Conservation (phyloP, 306 rosid genomes). For the Psophocarpus tetragonolobus region DNA sequence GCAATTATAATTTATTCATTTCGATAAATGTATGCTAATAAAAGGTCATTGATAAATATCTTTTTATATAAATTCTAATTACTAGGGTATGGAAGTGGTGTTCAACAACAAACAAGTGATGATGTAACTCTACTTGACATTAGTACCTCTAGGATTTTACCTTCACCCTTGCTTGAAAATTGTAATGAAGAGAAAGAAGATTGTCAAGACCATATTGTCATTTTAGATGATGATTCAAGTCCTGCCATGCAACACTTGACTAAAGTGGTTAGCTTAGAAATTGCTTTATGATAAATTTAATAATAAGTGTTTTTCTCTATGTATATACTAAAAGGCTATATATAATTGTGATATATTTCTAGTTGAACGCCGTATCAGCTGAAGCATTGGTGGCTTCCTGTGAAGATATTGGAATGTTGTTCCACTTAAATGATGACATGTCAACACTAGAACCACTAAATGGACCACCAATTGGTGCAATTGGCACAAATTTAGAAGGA, state of each 20-base stretch:
- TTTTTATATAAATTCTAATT: neutral
- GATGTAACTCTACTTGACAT: neutral
- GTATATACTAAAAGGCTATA: neutral
- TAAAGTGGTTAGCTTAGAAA: conserved; percentile 33
- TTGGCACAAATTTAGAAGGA: neutral
- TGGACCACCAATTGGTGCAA: neutral
- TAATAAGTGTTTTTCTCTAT: neutral
- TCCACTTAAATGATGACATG: conserved; percentile 17
- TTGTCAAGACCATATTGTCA: neutral
- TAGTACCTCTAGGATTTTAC: neutral
- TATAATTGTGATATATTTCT: neutral
- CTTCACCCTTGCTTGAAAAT: neutral
- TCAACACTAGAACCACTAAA: neutral
- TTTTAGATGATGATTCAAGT: conserved; percentile 5
- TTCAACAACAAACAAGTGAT: neutral
- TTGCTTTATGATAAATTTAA: neutral
- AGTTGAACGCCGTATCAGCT: conserved; percentile 24
- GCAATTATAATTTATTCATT: neutral
- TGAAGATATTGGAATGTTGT: conserved; percentile 14
- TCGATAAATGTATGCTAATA: neutral
- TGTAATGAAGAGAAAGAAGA: neutral
- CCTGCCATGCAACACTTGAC: conserved; percentile 33
- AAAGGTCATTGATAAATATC: neutral
- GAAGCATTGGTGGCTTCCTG: conserved; percentile 27
- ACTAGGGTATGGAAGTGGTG: neutral